Base-by-base conservation (phyloP, 208 protist species). In the Phytomonas sp. region DNA sequence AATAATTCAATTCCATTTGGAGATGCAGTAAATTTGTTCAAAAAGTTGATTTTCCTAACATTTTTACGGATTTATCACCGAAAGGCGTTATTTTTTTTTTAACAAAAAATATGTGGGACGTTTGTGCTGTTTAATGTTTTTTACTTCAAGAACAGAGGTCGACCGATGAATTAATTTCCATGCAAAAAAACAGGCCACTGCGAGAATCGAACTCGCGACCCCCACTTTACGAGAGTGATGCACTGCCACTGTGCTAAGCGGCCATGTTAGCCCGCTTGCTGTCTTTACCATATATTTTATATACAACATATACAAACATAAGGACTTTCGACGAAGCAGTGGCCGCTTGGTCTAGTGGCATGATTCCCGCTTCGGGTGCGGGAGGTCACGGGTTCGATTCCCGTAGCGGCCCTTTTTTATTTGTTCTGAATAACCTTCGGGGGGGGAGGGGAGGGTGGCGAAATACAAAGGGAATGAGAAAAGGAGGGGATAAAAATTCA, bases 201-300 rank as follows among this genome's bases (percentile, higher is more conserved):
- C 88, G 89, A 95, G 92, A 97, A 97, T 97, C 88, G 92, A 94
- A 97, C 92, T 95, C 89, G 88, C 86, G 93, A 95, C 92, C 93
- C 90, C 88, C 88, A 93, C 88, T 97, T 97, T 97, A 95, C 92
- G 92, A 97, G 90, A 97, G 88, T 92, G 87, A 88, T 94, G 91
- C 91, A 94, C 90, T 97, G 87, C 92, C 91, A 97, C 92, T 97
- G 92, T 94, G 92, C 92, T 97, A 97, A 97, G 91, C 91, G 81
- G 90, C 90, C 90, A 80, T 26, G 59, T 23, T 19, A 23, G 40
- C 40, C 40, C 12, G n/a, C n/a, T n/a, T n/a, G n/a, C n/a, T n/a
- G n/a, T n/a, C n/a, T n/a, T n/a, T n/a, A n/a, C n/a, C n/a, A n/a
- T n/a, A n/a, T n/a, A n/a, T n/a, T n/a, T n/a, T n/a, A n/a, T n/a